phyloP scores from a whole-genome alignment of 2,329 filamentous ascomycete genomes.

The Fusarium albidum region DNA sequence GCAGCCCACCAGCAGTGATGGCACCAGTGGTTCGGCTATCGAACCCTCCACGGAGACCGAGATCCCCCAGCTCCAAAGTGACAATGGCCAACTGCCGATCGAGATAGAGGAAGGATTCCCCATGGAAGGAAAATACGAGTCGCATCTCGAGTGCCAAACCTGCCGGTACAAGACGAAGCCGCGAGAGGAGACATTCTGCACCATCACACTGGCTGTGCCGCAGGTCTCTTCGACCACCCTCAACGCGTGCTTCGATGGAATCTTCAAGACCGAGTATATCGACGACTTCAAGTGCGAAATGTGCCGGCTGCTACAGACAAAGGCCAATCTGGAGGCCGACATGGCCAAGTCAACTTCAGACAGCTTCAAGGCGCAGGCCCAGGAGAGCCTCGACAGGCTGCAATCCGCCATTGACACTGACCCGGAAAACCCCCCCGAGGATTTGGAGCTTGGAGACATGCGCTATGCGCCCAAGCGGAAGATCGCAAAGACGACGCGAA shows the following conservation, averaged over 20 bases:
- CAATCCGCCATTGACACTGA: conserved; percentile 77
- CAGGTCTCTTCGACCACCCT: conserved; percentile 82
- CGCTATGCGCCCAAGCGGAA: conserved; percentile 79
- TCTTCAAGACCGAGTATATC: conserved; percentile 95
- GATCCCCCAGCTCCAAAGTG: conserved; percentile 26
- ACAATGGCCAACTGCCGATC: conserved; percentile 38
- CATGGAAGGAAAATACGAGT: conserved; percentile 89
- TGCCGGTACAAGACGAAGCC: conserved; percentile 91
- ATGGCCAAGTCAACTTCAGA: conserved; percentile 62
- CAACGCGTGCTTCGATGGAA: conserved; percentile 88
- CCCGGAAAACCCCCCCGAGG: conserved; percentile 79
- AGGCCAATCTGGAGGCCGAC: conserved; percentile 69
- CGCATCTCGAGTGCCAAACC: conserved; percentile 91
- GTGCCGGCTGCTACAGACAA: conserved; percentile 85
- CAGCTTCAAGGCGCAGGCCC: conserved; percentile 58
- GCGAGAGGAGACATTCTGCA: conserved; percentile 85
- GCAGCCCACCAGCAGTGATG: conserved; percentile 16
- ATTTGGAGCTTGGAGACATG: conserved; percentile 77
- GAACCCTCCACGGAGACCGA: conserved; percentile 34
- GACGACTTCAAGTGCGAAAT: conserved; percentile 97
- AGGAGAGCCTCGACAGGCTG: conserved; percentile 70
- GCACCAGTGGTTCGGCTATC: conserved; percentile 31
- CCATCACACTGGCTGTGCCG: conserved; percentile 89
- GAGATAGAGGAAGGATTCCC: conserved; percentile 80
- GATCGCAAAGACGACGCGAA: conserved; percentile 87